Conservation (phyloP, 192 early-diverging fungal species). For the Backusella macrospora region DNA sequence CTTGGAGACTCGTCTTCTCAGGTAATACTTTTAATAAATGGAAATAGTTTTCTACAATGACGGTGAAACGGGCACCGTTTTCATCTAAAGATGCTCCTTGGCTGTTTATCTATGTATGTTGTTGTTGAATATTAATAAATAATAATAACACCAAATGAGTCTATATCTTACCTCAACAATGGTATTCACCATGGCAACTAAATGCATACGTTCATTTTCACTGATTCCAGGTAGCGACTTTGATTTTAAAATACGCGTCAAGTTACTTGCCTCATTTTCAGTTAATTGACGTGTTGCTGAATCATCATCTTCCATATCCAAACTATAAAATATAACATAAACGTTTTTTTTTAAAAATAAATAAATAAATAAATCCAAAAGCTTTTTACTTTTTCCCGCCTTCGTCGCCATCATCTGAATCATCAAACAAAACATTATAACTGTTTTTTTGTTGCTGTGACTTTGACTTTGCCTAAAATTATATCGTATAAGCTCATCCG, state of each 20-base stretch:
- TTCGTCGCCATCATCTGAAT: constrained; percentile 58
- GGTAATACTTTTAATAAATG: constrained; percentile 60
- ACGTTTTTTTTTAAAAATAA: no score
- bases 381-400: constrained; percentile 10
- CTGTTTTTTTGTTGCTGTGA: constrained; percentile 34
- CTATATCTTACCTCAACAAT: constrained; percentile 54
- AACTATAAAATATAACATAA: constrained; percentile 1
- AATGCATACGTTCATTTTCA: constrained; percentile 67
- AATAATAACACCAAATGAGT: background rate
- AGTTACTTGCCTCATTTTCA: constrained; percentile 25
- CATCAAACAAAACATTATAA: constrained; percentile 63
- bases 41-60: constrained; percentile 69
- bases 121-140: constrained; percentile 4
- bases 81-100: constrained; percentile 77
- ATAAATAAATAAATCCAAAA: background rate
- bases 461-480: constrained; percentile 1
- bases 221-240: constrained; percentile 65
- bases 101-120: constrained; percentile 61
- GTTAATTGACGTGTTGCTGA: constrained; percentile 18
- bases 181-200: constrained; percentile 80
- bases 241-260: constrained; percentile 55
- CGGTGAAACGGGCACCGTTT: constrained; percentile 84
- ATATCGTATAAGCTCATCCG: background rate
- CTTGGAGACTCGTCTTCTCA: constrained; percentile 52
- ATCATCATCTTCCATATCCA: constrained; percentile 27